Evolutionary conservation across 2,329 filamentous ascomycete species (phyloP), one percentile per base, ranked within the genome.

Genomic region (Aspergillus aculeatus): DNA sequence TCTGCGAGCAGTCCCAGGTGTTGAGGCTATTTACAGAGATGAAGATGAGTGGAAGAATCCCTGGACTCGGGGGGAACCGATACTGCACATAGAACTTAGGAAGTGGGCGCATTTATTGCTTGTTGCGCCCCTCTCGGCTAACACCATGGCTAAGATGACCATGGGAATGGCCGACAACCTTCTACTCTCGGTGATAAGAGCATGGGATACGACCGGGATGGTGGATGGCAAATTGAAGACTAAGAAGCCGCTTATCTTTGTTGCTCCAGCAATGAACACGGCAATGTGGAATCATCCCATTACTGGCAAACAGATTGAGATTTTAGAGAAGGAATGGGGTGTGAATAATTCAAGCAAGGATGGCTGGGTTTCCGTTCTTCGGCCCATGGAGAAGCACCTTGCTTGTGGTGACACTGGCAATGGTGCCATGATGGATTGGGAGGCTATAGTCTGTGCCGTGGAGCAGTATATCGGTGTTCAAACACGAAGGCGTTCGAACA

Each of bases 271-370:
- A 31, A 96, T 96, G 91, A 96, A 97, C 73, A 92, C 86, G 24
- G 87, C 88, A 4, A 96, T 96, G 93, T 96, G 90, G 89, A 81
- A 82, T 57, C 92, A 97, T 72, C 93, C 92, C 2, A 80, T 96
- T 50, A 96, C 93, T 1, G 82, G 77, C 53, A 86, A 84, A 63
- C 91, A 96, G 64, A 76, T 96, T 41, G 78, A 78, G 47, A 79
- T 89, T 0, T 78, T 97, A 50, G 83, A 88, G 63, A 83, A 89
- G 51, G 89, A 92, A 59, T 96, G 92, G 92, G 88, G 87, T 5
- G 73, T 83, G 50, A 67, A 68, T 35, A 77, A 73, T 23, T 71
- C 61, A 10, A 67, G 69, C 16, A 63, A 67, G 1, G 68, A 73
- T 7, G 79, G 79, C 5, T 89, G 86, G 89, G 83, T 95, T 64